phyloP scores from a whole-genome alignment of 495 filamentous ascomycete species.

The Aspergillus hancockii region DNA sequence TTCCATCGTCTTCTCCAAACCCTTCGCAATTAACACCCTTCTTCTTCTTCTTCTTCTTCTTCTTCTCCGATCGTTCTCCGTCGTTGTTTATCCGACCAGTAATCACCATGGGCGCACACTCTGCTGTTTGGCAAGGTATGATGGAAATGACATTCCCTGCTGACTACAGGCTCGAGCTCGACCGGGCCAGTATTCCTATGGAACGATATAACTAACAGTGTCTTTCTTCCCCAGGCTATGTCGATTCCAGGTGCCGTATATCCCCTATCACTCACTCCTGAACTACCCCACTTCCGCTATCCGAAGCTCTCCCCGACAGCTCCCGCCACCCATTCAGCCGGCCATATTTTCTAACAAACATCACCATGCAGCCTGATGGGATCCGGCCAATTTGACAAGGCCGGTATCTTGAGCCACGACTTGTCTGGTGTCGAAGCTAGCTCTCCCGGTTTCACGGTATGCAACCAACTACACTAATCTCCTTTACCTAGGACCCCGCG shows the following conservation, averaged over 20 bases:
- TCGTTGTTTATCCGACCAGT: slow-evolving; percentile 21
- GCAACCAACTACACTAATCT: slow-evolving; percentile 22
- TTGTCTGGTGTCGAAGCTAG: slow-evolving; percentile 83
- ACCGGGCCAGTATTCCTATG: not conserved
- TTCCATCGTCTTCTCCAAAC: not conserved
- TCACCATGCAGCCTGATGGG: slow-evolving; percentile 68
- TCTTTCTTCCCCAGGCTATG: slow-evolving; percentile 52
- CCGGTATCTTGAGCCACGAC: slow-evolving; percentile 78
- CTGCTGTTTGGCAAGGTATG: slow-evolving; percentile 60
- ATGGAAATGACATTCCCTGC: not conserved
- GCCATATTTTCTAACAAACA: slow-evolving; percentile 19
- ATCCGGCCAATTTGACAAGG: slow-evolving; percentile 81
- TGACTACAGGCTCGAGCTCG: not conserved
- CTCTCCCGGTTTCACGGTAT: slow-evolving; percentile 70
- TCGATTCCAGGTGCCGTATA: slow-evolving; percentile 62
- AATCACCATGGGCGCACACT: slow-evolving; percentile 42
- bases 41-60: slow-evolving; percentile 1
- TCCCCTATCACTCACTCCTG: slow-evolving; percentile 20
- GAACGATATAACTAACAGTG: slow-evolving; percentile 20
- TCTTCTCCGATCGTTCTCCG: slow-evolving; percentile 16
- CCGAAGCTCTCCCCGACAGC: slow-evolving; percentile 12
- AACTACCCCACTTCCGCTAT: slow-evolving; percentile 10
- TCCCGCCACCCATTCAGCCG: slow-evolving; percentile 1
- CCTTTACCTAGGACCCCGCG: slow-evolving; percentile 11
- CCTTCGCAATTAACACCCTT: not conserved